Conservation (phyloP, 495 filamentous ascomycete species). For the Aspergillus sparsus region DNA sequence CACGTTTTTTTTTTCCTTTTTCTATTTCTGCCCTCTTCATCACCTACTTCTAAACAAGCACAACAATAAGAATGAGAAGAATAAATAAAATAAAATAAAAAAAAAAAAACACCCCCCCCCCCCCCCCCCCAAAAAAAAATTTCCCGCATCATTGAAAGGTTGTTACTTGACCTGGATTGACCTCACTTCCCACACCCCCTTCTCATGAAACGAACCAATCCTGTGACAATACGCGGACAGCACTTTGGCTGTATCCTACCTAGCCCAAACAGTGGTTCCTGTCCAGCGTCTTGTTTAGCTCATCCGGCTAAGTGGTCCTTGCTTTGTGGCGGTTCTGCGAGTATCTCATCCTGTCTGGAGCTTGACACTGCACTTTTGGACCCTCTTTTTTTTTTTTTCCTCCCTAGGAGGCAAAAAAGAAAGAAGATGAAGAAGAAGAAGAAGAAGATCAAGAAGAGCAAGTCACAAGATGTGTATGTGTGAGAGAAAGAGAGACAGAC, state of each 20-base stretch:
- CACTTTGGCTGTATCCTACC: slow-evolving; percentile 19
- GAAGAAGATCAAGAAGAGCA: slow-evolving; percentile 4
- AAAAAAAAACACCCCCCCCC: not conserved
- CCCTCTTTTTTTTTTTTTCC: slow-evolving; percentile 7
- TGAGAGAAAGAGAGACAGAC: slow-evolving; percentile 6
- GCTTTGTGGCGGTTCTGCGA: slow-evolving; percentile 30
- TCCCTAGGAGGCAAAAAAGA: slow-evolving; percentile 7
- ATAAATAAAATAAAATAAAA: not conserved
- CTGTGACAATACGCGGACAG: slow-evolving; percentile 2
- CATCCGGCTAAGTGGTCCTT: slow-evolving; percentile 29
- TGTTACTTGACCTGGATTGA: not conserved
- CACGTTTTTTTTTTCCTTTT: slow-evolving; percentile 7
- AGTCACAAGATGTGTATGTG: not conserved
- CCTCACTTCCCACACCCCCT: slow-evolving; percentile 3
- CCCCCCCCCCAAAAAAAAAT: too few species aligned
- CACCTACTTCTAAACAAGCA: not conserved
- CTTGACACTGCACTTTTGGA: slow-evolving; percentile 26
- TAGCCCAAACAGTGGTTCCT: slow-evolving; percentile 28
- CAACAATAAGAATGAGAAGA: not conserved
- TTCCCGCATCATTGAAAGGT: not conserved
- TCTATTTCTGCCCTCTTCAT: not conserved
- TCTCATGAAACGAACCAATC: slow-evolving; percentile 19
- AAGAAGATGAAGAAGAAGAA: not conserved
- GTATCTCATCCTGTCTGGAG: slow-evolving; percentile 23
- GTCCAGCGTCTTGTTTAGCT: slow-evolving; percentile 26